These are phyloP conservation scores for Penicillium ochrochloron DNA, from an alignment of 495 filamentous ascomycete genomes.

Conservation along the genomic window DNA sequence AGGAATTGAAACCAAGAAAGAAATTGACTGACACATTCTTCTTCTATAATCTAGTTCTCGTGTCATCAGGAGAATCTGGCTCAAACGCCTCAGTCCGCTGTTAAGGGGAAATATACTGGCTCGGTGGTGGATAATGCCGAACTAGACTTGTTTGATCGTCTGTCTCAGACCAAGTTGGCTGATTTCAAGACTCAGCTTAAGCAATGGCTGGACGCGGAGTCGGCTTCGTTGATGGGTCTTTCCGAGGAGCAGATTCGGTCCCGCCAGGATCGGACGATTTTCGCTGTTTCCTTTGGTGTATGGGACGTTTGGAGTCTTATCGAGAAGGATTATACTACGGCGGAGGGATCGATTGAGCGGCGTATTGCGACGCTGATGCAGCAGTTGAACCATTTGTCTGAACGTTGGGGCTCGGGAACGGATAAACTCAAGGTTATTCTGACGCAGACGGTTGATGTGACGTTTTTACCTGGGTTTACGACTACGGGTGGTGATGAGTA, in stretches of 20 bases:
- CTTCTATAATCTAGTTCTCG: constrained; percentile 34
- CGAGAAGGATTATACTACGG: constrained; percentile 37
- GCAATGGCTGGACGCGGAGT: constrained; percentile 46
- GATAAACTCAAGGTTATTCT: constrained; percentile 50
- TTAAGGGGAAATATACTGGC: constrained; percentile 38
- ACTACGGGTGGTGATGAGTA: constrained; percentile 35
- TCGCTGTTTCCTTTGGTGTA: constrained; percentile 53
- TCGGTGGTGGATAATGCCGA: constrained; percentile 49
- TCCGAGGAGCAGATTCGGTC: constrained; percentile 27
- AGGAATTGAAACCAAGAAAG: not conserved
- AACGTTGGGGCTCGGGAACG: constrained; percentile 39
- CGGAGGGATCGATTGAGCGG: constrained; percentile 42
- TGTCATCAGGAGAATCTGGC: constrained; percentile 54
- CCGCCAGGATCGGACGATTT: constrained; percentile 41
- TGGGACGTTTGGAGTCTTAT: constrained; percentile 58
- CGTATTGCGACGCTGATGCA: constrained; percentile 51
- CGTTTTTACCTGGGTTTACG: constrained; percentile 52
- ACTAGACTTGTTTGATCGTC: constrained; percentile 29
- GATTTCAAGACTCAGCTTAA: constrained; percentile 50
- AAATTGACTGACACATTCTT: not conserved
- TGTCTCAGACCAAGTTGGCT: constrained; percentile 38
- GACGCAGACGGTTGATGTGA: constrained; percentile 55
- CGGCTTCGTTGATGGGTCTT: constrained; percentile 24
- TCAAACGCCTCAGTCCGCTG: constrained; percentile 37
- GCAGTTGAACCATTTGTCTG: constrained; percentile 44